Conservation (phyloP, 768 basidiomycete species). For the Kwoniella botswanensis region DNA sequence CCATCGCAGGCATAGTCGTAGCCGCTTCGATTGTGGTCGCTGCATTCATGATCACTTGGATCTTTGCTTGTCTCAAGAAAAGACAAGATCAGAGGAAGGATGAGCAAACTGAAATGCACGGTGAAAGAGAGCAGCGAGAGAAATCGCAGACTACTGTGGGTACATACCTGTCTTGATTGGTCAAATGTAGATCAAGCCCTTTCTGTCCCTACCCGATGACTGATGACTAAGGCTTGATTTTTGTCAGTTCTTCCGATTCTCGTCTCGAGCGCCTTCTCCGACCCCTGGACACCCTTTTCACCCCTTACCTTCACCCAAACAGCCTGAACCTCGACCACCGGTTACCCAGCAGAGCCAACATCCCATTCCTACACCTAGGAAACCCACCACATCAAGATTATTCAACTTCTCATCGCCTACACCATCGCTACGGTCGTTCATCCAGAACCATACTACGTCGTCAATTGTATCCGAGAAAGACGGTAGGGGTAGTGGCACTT, state of each 20-base stretch:
- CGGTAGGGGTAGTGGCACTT: neutral
- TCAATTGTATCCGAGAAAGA: neutral
- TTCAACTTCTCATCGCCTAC: slow-evolving; percentile 10
- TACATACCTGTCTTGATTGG: neutral
- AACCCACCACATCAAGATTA: neutral
- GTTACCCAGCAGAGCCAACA: slow-evolving; percentile 5
- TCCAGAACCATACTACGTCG: slow-evolving; percentile 8
- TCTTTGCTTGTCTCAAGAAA: slow-evolving; percentile 7
- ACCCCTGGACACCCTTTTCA: slow-evolving; percentile 11
- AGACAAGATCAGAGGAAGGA: slow-evolving; percentile 6
- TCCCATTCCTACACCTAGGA: slow-evolving; percentile 6
- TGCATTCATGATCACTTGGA: neutral
- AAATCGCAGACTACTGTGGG: slow-evolving; percentile 10
- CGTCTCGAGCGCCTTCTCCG: slow-evolving; percentile 4
- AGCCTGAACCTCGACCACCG: neutral
- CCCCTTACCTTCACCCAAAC: slow-evolving; percentile 4
- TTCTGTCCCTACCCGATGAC: too few species aligned
- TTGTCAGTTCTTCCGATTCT: slow-evolving; percentile 16
- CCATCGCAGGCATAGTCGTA: slow-evolving; percentile 11
- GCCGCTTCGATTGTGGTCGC: neutral
- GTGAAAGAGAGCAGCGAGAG: neutral
- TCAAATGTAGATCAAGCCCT: too few species aligned
- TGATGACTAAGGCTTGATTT: neutral
- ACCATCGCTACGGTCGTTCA: slow-evolving; percentile 4
- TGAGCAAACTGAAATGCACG: neutral